Evolutionary conservation across 2,329 filamentous ascomycete species (phyloP).

Genomic region (Drechslerella dactyloides): DNA sequence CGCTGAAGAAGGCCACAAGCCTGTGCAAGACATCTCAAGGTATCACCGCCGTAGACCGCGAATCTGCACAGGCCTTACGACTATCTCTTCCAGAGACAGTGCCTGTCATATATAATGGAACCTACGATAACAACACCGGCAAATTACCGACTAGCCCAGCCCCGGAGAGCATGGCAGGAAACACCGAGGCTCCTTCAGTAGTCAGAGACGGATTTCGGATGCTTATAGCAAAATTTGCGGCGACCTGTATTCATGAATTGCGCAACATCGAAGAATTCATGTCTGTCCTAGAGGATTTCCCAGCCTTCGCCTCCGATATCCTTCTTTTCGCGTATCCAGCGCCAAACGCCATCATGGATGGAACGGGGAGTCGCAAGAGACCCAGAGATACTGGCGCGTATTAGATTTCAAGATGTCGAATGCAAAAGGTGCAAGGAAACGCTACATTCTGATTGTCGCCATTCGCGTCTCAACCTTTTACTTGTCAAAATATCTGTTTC

Average conservation of each 20-base stretch:
- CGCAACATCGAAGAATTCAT: slow-evolving; percentile 39
- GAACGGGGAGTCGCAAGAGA: too few species aligned
- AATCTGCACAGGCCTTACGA: slow-evolving; percentile 12
- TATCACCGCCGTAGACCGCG: background rate
- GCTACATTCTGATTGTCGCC: too few species aligned
- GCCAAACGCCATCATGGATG: background rate
- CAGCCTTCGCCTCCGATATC: slow-evolving; percentile 23
- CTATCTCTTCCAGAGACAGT: slow-evolving; percentile 30
- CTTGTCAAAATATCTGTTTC: too few species aligned
- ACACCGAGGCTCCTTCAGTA: background rate
- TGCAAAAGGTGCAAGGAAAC: too few species aligned
- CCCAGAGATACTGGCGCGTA: too few species aligned
- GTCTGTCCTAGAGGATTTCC: slow-evolving; percentile 13
- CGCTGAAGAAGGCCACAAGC: slow-evolving; percentile 26
- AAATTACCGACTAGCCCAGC: background rate
- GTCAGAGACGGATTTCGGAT: slow-evolving; percentile 35
- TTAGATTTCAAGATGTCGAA: too few species aligned
- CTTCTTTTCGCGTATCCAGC: slow-evolving; percentile 19
- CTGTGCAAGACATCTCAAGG: slow-evolving; percentile 8
- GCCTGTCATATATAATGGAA: slow-evolving; percentile 24
- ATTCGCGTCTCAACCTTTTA: too few species aligned
- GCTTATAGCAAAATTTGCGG: slow-evolving; percentile 34
- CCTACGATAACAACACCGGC: slow-evolving; percentile 32
- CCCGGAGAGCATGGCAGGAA: too few species aligned
- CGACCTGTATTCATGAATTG: slow-evolving; percentile 14